Conservation (phyloP, 2,329 filamentous ascomycete genomes). For the Escovopsis sp. region DNA sequence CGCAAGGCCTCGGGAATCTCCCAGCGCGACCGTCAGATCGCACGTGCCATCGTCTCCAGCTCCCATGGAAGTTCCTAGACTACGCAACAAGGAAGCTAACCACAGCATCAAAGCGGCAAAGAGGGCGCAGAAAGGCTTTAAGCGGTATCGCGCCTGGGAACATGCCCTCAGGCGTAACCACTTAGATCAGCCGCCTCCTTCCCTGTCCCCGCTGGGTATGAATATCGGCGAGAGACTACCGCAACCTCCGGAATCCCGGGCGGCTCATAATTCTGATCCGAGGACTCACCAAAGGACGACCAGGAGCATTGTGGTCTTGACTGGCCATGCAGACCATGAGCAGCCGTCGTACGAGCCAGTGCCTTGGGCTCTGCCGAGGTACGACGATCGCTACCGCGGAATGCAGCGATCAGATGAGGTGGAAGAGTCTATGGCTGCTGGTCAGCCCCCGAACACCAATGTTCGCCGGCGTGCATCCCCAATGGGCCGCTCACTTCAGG, state of each 20-base stretch:
- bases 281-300: constrained; percentile 6
- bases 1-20: constrained; percentile 1
- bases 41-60: constrained; percentile 1
- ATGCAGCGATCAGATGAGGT: constrained; percentile 9
- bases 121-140: constrained; percentile 30
- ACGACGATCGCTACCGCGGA: constrained; percentile 1
- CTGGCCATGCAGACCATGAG: constrained; percentile 13
- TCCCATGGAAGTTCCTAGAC: neutral
- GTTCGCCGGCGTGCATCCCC: constrained; percentile 14
- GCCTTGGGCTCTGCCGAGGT: constrained; percentile 3
- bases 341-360: constrained; percentile 1
- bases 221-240: constrained; percentile 1
- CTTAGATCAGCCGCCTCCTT: constrained; percentile 2
- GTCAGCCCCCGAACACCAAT: constrained; percentile 7
- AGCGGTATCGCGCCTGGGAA: constrained; percentile 31
- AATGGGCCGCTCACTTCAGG: constrained; percentile 16
- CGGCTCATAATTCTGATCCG: neutral
- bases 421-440: constrained; percentile 13
- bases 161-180: constrained; percentile 22
- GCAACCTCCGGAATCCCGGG: neutral
- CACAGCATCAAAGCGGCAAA: constrained; percentile 11
- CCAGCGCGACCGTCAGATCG: neutral
- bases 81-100: constrained; percentile 8
- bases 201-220: constrained; percentile 1
- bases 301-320: constrained; percentile 11